Conservation (phyloP, 768 basidiomycete species). For the Tricholoma sp. region DNA sequence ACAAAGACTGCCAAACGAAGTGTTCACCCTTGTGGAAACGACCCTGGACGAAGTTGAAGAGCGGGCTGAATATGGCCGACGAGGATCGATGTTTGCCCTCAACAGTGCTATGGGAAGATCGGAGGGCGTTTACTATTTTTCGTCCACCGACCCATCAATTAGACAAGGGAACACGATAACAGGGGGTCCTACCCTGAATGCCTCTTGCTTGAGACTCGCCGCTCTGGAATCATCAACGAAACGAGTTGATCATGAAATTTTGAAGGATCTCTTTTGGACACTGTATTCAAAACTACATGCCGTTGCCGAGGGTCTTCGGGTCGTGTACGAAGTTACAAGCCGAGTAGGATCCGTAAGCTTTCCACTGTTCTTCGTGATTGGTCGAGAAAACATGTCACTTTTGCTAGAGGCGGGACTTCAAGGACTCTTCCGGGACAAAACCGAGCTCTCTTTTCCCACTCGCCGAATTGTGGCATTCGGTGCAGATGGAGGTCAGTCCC, state of each 20-base stretch:
- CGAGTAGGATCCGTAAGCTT: slow-evolving; percentile 83
- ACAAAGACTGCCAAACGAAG: slow-evolving; percentile 79
- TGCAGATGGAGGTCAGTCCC: slow-evolving; percentile 82
- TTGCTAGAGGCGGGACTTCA: slow-evolving; percentile 83
- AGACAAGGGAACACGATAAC: slow-evolving; percentile 21
- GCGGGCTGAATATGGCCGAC: slow-evolving; percentile 72
- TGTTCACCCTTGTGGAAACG: slow-evolving; percentile 77
- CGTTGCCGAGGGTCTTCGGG: slow-evolving; percentile 83
- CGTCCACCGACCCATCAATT: slow-evolving; percentile 22
- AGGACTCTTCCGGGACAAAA: slow-evolving; percentile 76
- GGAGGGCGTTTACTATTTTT: slow-evolving; percentile 52
- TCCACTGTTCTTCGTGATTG: neutral
- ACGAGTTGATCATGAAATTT: slow-evolving; percentile 74
- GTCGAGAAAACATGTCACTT: neutral
- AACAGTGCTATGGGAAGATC: slow-evolving; percentile 34
- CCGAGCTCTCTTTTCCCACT: slow-evolving; percentile 75
- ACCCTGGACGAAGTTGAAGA: slow-evolving; percentile 93
- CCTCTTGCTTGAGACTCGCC: slow-evolving; percentile 58
- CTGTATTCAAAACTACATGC: slow-evolving; percentile 94
- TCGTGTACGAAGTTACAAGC: slow-evolving; percentile 86
- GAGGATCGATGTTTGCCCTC: slow-evolving; percentile 34
- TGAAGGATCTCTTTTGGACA: slow-evolving; percentile 95
- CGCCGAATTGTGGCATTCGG: slow-evolving; percentile 80
- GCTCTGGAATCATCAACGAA: slow-evolving; percentile 71
- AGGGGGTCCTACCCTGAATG: slow-evolving; percentile 29